phyloP scores from a whole-genome alignment of 1,139 yeast species.

The Torulaspora globosa region DNA sequence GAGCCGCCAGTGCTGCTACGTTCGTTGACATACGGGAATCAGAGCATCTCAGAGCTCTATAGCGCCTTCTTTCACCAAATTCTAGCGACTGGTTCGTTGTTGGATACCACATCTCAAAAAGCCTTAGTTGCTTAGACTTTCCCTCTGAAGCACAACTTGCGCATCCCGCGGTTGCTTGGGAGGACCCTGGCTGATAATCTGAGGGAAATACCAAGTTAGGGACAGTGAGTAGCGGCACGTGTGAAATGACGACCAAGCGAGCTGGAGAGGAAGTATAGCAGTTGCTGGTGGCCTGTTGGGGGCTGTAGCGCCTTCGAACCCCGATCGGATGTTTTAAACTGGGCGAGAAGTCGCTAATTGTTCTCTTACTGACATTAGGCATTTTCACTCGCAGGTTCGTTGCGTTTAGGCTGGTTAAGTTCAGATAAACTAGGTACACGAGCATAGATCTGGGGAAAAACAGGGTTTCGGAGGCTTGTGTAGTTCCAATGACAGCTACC shows the following conservation, averaged over 20 bases:
- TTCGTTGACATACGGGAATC: too few species aligned
- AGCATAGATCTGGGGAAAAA: background rate
- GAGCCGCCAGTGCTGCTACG: too few species aligned
- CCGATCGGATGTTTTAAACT: background rate
- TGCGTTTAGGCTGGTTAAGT: background rate
- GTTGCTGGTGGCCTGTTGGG: background rate
- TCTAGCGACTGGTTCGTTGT: too few species aligned
- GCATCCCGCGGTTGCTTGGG: background rate
- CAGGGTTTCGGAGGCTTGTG: background rate
- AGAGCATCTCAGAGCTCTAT: too few species aligned
- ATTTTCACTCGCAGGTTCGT: background rate
- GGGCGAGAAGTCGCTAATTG: background rate
- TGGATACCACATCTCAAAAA: background rate
- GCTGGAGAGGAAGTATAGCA: background rate
- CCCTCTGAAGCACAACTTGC: background rate
- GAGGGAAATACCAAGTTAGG: slow-evolving; percentile 5
- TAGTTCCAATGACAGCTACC: slow-evolving; percentile 3
- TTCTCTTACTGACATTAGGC: background rate
- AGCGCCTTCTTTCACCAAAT: too few species aligned
- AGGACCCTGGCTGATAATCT: slow-evolving; percentile 4
- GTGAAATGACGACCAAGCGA: slow-evolving; percentile 2
- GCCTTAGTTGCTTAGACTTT: background rate
- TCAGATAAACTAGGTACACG: background rate
- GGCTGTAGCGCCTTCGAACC: background rate
- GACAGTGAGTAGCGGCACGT: slow-evolving; percentile 2